phyloP scores from a whole-genome alignment of 2,329 filamentous ascomycete genomes.

The Periglandula ipomoeae region DNA sequence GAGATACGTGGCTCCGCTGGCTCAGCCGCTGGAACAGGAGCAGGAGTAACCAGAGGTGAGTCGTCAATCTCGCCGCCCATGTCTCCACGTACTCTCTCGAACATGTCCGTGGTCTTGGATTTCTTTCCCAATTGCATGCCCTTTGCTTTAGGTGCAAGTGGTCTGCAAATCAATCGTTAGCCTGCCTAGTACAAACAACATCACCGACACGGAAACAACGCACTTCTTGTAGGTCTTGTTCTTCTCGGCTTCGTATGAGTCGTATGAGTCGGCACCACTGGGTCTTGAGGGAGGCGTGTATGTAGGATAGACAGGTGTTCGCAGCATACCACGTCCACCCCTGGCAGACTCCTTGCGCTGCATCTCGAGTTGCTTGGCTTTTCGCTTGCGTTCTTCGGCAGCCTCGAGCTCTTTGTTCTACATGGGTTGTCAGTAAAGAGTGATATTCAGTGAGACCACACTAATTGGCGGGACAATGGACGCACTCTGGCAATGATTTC shows the following conservation, averaged over 20 bases:
- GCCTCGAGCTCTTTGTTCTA: constrained; percentile 98
- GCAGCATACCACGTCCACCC: constrained; percentile 58
- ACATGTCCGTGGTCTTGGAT: constrained; percentile 95
- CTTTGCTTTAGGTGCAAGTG: constrained; percentile 73
- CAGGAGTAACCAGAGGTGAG: constrained; percentile 57
- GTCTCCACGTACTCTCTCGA: constrained; percentile 87
- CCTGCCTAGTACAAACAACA: neutral
- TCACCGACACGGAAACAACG: constrained; percentile 17
- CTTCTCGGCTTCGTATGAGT: constrained; percentile 94
- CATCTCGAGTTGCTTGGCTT: constrained; percentile 97
- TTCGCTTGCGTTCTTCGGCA: constrained; percentile 94
- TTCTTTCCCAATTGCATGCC: constrained; percentile 99
- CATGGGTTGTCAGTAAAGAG: constrained; percentile 15
- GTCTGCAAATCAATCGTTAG: constrained; percentile 25
- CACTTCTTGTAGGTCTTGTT: constrained; percentile 83
- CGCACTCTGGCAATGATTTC: constrained; percentile 87
- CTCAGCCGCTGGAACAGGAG: constrained; percentile 40
- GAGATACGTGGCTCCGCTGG: constrained; percentile 48
- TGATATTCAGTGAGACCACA: neutral
- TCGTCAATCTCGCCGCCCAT: constrained; percentile 81
- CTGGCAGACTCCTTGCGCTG: constrained; percentile 94
- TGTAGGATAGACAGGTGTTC: constrained; percentile 76
- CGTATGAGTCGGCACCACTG: constrained; percentile 71
- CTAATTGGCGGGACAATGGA: neutral
- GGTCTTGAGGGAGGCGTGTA: constrained; percentile 75